These are phyloP conservation scores for Yamagishiella unicocca DNA, from an alignment of 139 green algal genomes.

Conservation along the genomic window DNA sequence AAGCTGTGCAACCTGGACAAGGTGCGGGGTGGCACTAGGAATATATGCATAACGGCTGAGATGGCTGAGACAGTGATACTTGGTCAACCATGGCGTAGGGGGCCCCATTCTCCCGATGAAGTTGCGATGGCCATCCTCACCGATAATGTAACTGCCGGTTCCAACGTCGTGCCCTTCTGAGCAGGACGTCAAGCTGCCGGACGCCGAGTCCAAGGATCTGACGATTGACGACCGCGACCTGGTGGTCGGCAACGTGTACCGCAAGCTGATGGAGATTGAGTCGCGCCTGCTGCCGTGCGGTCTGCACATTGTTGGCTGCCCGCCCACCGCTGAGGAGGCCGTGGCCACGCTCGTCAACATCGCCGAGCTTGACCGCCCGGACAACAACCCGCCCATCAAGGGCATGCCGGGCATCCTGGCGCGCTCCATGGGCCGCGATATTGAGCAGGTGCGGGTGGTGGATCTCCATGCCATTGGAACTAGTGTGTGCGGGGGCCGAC, in stretches of 20 bases:
- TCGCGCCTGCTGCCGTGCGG: constrained; percentile 97
- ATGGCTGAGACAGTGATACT: too few species aligned
- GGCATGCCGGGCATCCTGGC: constrained; percentile 95
- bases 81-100: too few species aligned
- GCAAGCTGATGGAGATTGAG: constrained; percentile 99
- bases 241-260: constrained; percentile 91
- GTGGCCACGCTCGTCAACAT: constrained; percentile 99
- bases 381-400: constrained; percentile 88
- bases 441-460: constrained; percentile 85
- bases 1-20: constrained; percentile 98
- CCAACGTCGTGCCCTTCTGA: not conserved
- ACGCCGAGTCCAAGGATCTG: constrained; percentile 73
- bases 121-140: too few species aligned
- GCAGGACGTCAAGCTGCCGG: constrained; percentile 90
- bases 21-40: not conserved
- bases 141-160: too few species aligned
- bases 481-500: not conserved
- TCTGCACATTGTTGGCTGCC: constrained; percentile 95
- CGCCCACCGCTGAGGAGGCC: constrained; percentile 94
- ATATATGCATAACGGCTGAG: too few species aligned
- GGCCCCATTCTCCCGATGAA: too few species aligned
- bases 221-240: constrained; percentile 84
- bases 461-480: too few species aligned
- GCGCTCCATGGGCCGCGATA: constrained; percentile 84
- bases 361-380: constrained; percentile 94